Evolutionary conservation across 164 flowering plant species (phyloP).

Genomic region (Tetrastigma voinierianum): DNA sequence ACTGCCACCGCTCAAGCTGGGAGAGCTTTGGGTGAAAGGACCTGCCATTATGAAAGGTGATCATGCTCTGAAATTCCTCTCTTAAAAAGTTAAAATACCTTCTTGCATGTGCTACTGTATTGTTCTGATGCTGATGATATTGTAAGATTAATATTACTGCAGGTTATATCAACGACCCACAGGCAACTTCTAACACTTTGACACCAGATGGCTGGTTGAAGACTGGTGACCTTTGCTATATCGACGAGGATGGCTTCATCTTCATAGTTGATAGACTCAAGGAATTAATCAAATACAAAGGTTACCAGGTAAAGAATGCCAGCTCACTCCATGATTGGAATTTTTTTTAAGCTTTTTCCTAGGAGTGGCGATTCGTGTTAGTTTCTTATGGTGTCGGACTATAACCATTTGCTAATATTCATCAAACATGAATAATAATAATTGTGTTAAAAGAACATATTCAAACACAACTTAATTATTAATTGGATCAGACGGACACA

Average conservation of each 20-base stretch:
- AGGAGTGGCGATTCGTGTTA: no score
- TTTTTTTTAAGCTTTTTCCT: neutral
- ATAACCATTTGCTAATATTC: no score
- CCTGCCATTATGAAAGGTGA: slow-evolving; percentile 24
- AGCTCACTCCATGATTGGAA: neutral
- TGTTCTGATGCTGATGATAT: no score
- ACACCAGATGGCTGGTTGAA: slow-evolving; percentile 58
- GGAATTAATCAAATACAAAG: slow-evolving; percentile 69
- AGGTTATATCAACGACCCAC: slow-evolving; percentile 43
- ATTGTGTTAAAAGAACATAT: no score
- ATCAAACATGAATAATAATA: no score
- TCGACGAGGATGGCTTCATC: slow-evolving; percentile 53
- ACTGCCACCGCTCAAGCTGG: slow-evolving; percentile 43
- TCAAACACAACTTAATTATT: no score
- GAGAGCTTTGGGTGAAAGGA: slow-evolving; percentile 55
- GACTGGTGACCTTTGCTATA: slow-evolving; percentile 65
- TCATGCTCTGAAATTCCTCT: neutral
- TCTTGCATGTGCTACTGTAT: no score
- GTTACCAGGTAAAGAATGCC: slow-evolving; percentile 43
- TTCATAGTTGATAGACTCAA: slow-evolving; percentile 59
- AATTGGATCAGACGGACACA: no score
- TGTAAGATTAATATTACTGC: neutral
- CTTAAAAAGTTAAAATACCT: no score
- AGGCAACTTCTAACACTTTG: slow-evolving; percentile 38
- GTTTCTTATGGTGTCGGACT: no score